phyloP scores from a whole-genome alignment of 106 monocot species.

The Cymbidium sinense region DNA sequence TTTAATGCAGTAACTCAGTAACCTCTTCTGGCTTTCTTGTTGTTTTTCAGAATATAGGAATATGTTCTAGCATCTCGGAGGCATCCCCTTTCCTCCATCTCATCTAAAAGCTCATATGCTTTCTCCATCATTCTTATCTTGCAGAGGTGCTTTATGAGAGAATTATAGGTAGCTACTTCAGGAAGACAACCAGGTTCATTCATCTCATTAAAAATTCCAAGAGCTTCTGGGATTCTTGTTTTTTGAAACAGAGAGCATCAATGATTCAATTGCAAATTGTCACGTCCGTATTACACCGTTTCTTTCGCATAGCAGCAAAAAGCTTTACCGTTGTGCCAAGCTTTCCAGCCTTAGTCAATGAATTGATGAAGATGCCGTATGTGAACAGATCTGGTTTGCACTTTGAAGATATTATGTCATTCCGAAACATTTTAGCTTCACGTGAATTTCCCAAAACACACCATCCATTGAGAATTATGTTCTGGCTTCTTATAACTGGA shows the following conservation, averaged over 20 bases:
- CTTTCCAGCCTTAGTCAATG: slow-evolving; percentile 74
- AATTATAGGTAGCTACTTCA: slow-evolving; percentile 69
- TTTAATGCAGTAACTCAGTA: too few relatives aligned
- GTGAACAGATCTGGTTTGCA: too few relatives aligned
- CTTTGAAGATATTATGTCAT: too few relatives aligned
- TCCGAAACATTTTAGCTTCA: too few relatives aligned
- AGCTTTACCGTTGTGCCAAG: slow-evolving; percentile 49
- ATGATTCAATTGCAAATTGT: slow-evolving; percentile 72
- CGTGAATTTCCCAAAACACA: too few relatives aligned
- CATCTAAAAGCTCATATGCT: slow-evolving; percentile 55
- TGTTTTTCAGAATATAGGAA: slow-evolving; percentile 52
- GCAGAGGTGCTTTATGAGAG: slow-evolving; percentile 78
- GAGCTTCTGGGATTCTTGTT: slow-evolving; percentile 71
- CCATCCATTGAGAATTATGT: too few relatives aligned
- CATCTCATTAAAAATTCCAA: slow-evolving; percentile 71
- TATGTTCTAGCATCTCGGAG: slow-evolving; percentile 59
- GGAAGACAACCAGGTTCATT: slow-evolving; percentile 50
- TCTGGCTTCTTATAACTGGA: too few relatives aligned
- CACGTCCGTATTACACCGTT: slow-evolving; percentile 65
- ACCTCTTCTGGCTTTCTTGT: slow-evolving; percentile 43
- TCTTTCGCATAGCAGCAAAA: slow-evolving; percentile 60
- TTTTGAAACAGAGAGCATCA: slow-evolving; percentile 78
- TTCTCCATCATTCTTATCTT: slow-evolving; percentile 67
- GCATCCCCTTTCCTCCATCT: slow-evolving; percentile 64
- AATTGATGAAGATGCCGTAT: too few relatives aligned